phyloP scores from a whole-genome alignment of 2,329 filamentous ascomycete species.

The Amauroascus verrucosus region DNA sequence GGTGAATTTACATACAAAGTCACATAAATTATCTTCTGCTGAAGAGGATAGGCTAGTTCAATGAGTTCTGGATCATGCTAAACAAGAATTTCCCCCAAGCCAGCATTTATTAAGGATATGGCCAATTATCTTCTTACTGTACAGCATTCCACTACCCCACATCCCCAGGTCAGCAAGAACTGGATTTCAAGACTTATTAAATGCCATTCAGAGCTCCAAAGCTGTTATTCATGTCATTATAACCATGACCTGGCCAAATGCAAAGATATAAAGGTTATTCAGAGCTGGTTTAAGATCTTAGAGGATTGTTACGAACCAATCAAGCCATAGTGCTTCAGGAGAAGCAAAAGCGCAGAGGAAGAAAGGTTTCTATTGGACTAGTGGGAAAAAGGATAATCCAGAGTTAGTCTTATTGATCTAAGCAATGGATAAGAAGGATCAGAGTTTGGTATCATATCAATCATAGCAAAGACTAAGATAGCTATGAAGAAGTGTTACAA shows the following conservation, averaged over 20 bases:
- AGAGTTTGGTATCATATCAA: too few relatives aligned
- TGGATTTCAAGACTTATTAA: neutral
- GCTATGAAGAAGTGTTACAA: too few relatives aligned
- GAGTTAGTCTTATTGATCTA: too few relatives aligned
- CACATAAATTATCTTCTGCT: constrained; percentile 1
- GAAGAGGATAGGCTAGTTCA: constrained; percentile 1
- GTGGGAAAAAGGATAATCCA: too few relatives aligned
- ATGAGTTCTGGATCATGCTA: neutral
- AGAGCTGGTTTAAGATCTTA: neutral
- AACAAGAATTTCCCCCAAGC: neutral
- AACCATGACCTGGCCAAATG: neutral
- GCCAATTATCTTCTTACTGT: neutral
- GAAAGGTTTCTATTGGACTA: neutral
- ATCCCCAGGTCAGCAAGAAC: neutral
- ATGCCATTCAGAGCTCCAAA: neutral
- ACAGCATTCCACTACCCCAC: neutral
- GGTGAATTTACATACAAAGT: neutral
- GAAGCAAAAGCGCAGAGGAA: neutral
- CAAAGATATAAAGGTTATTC: neutral
- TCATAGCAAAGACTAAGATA: too few relatives aligned
- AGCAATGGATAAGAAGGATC: too few relatives aligned
- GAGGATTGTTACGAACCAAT: too few relatives aligned
- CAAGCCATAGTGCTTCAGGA: too few relatives aligned
- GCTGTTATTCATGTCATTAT: neutral
- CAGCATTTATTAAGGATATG: neutral